phyloP scores from a whole-genome alignment of 345 rosid species.

The Eucalyptus grandis region DNA sequence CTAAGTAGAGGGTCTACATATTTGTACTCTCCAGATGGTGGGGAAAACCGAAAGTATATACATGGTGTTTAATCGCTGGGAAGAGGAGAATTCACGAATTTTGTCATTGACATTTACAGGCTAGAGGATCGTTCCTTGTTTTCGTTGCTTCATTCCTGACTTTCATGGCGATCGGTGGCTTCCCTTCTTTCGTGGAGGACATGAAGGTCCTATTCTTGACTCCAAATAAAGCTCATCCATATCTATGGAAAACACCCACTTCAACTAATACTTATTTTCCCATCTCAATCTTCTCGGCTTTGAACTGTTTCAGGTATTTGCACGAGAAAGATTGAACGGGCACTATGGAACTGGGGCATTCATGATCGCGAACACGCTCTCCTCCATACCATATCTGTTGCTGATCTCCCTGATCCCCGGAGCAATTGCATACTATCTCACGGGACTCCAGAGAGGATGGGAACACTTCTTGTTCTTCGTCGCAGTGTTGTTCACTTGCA shows the following conservation, averaged over 20 bases:
- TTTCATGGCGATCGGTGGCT: not conserved
- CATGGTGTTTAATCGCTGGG: not conserved
- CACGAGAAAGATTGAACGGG: not conserved
- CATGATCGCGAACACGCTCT: not conserved
- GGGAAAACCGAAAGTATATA: not conserved
- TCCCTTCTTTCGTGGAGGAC: not conserved
- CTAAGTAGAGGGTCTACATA: not conserved
- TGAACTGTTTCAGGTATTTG: constrained; percentile 5
- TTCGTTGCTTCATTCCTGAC: not conserved
- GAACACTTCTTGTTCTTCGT: not conserved
- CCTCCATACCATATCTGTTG: not conserved
- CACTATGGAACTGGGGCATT: not conserved
- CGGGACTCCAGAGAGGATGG: not conserved
- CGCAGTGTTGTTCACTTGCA: not conserved
- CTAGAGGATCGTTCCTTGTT: not conserved
- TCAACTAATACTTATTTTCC: not conserved
- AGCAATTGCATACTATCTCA: not conserved
- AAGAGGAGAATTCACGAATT: not conserved
- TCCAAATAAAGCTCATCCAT: not conserved
- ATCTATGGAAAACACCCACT: not conserved
- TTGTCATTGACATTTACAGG: not conserved
- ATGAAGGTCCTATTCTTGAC: not conserved
- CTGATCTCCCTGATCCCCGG: not conserved
- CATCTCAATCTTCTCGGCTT: not conserved
- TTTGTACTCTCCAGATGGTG: not conserved